These are phyloP conservation scores for Pelargonium citronellum DNA, from an alignment of 441 rosid genomes.

Conservation along the genomic window DNA sequence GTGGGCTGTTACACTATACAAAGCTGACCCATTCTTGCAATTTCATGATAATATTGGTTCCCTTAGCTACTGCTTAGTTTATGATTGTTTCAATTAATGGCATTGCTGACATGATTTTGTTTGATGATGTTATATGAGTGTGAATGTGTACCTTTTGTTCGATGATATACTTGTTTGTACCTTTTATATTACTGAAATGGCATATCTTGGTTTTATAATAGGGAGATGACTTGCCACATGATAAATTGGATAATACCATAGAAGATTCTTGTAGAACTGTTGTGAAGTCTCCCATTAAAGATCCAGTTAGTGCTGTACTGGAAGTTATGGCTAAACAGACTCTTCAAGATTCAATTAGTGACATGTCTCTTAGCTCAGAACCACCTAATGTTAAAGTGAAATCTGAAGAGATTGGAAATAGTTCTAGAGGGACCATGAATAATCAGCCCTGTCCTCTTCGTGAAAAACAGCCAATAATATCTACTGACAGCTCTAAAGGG, in stretches of 20 bases:
- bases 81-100: neutral
- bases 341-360: constrained; percentile 26
- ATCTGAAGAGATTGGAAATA: constrained; percentile 29
- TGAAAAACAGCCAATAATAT: constrained; percentile 27
- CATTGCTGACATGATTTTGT: neutral
- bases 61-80: neutral
- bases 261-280: constrained; percentile 12
- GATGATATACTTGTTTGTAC: neutral
- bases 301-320: constrained; percentile 9
- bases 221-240: constrained; percentile 8
- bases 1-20: too few relatives aligned
- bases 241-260: constrained; percentile 8
- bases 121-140: neutral
- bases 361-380: constrained; percentile 23
- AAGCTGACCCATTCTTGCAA: too few relatives aligned
- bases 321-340: constrained; percentile 19
- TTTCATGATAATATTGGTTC: too few relatives aligned
- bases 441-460: constrained; percentile 26
- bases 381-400: constrained; percentile 28
- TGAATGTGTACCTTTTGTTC: neutral
- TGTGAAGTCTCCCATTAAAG: constrained; percentile 15
- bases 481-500: constrained; percentile 27
- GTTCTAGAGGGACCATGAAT: constrained; percentile 24
- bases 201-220: constrained; percentile 1
- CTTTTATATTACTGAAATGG: constrained; percentile 6